phyloP scores from a whole-genome alignment of 306 rosid species.

The Inga laurina region DNA sequence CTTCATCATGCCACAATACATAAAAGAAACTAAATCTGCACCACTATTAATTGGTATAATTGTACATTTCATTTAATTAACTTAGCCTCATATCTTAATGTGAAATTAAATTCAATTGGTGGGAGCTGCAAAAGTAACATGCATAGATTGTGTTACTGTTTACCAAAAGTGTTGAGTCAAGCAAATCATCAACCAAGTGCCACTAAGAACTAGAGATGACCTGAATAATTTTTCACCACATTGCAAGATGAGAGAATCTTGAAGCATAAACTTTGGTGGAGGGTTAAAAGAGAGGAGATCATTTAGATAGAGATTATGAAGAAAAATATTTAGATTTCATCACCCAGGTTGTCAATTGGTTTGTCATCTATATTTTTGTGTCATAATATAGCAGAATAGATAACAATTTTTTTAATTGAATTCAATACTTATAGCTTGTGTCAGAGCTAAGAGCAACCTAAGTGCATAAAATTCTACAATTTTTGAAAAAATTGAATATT shows the following conservation, averaged over 20 bases:
- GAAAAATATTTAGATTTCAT: background rate
- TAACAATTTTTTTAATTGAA: background rate
- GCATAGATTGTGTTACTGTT: background rate
- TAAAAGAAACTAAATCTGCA: background rate
- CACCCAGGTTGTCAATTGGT: background rate
- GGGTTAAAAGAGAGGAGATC: background rate
- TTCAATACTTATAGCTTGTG: constrained; percentile 25
- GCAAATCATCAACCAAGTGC: background rate
- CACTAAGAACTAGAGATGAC: background rate
- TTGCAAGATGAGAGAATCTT: constrained; percentile 19
- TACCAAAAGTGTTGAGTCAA: background rate
- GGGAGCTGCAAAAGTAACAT: background rate
- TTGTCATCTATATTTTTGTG: background rate
- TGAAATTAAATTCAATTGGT: background rate
- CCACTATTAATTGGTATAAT: background rate
- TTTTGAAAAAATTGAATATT: constrained; percentile 38
- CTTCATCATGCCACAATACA: background rate
- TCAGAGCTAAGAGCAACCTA: constrained; percentile 34
- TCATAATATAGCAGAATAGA: background rate
- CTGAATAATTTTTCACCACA: background rate
- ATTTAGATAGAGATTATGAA: background rate
- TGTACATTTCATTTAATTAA: no score
- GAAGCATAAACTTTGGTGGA: background rate
- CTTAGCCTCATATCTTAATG: background rate
- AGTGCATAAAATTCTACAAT: constrained; percentile 36